phyloP scores from a whole-genome alignment of 331 rosid species.

The Rosa hybrid region DNA sequence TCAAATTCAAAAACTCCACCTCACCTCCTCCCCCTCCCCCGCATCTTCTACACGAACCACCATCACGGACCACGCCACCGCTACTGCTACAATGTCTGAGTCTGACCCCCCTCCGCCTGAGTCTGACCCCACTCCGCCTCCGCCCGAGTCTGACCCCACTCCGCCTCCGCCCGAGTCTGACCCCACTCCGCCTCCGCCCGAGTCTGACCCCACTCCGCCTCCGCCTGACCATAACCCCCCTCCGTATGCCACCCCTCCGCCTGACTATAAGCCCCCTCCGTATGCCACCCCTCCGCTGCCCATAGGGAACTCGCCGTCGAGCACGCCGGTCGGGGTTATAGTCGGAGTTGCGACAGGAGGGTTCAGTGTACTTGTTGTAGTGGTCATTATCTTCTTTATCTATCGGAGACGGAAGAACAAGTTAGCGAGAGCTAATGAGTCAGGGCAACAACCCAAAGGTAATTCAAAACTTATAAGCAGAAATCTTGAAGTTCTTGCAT shows the following conservation, averaged over 20 bases:
- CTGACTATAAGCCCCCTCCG: too few relatives aligned
- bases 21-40: neutral
- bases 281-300: too few relatives aligned
- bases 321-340: conserved; percentile 15
- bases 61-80: too few relatives aligned
- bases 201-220: too few relatives aligned
- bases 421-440: conserved; percentile 18
- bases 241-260: too few relatives aligned
- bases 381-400: conserved; percentile 34
- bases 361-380: conserved; percentile 37
- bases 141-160: too few relatives aligned
- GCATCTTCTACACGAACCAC: too few relatives aligned
- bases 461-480: neutral
- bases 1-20: neutral
- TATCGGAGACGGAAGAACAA: conserved; percentile 32
- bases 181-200: too few relatives aligned
- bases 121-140: too few relatives aligned
- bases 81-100: neutral
- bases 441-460: conserved; percentile 27
- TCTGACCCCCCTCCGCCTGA: too few relatives aligned
- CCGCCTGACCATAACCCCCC: too few relatives aligned
- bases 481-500: neutral
- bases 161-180: too few relatives aligned
- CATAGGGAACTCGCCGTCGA: neutral
- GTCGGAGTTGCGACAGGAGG: conserved; percentile 51